Percentiles rank a stretch among this genome's conserved stretches.
These are phyloP conservation scores for Earliella scabrosa DNA, from an alignment of 1,284 basidiomycete species.

Conservation along the genomic window DNA sequence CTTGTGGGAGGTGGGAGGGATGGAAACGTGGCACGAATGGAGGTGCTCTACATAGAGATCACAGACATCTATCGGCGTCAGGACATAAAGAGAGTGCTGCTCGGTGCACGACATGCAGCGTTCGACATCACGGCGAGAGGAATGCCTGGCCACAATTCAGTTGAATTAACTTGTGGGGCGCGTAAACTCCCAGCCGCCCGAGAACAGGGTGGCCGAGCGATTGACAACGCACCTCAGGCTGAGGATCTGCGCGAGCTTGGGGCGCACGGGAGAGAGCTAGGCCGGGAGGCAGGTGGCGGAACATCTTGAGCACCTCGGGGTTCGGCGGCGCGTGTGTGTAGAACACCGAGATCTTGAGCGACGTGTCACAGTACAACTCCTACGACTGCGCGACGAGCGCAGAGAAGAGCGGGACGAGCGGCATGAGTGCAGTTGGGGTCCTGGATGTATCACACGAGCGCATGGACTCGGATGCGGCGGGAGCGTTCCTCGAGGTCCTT, in stretches of 20 bases:
- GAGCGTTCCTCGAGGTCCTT: slow-evolving; percentile 54
- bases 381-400: slow-evolving; percentile 51
- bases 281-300: slow-evolving; percentile 42
- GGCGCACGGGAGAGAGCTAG: slow-evolving; percentile 56
- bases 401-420: slow-evolving; percentile 58
- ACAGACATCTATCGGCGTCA: neutral
- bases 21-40: neutral
- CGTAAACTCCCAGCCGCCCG: slow-evolving; percentile 24
- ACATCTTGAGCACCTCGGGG: slow-evolving; percentile 38
- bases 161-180: neutral
- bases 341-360: slow-evolving; percentile 58
- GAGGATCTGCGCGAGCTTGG: slow-evolving; percentile 49
- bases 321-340: slow-evolving; percentile 59
- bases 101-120: neutral
- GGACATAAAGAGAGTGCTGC: neutral
- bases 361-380: slow-evolving; percentile 36
- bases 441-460: slow-evolving; percentile 70
- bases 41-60: neutral
- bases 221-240: slow-evolving; percentile 53
- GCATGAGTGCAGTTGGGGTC: slow-evolving; percentile 59
- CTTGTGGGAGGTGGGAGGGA: no score
- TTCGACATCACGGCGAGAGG: neutral
- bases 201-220: slow-evolving; percentile 40
- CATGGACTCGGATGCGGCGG: slow-evolving; percentile 62
- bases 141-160: neutral